These are phyloP conservation scores for Lodderomyces margitis DNA, from an alignment of 1,139 yeast genomes.

Conservation along the genomic window DNA sequence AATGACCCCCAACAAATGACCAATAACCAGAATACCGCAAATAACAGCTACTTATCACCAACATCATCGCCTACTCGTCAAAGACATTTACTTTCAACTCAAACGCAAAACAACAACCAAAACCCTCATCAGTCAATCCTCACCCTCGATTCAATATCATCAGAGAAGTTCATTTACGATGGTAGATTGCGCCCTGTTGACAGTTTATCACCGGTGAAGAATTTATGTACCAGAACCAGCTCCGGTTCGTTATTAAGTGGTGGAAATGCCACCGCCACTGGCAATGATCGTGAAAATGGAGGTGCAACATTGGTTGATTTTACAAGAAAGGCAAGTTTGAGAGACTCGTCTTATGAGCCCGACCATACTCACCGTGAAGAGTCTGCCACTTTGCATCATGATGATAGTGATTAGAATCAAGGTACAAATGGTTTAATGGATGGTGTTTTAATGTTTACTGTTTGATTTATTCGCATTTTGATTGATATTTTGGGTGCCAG, in stretches of 20 bases:
- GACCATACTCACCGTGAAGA: constrained; percentile 30
- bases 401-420: constrained; percentile 27
- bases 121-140: constrained; percentile 19
- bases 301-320: constrained; percentile 54
- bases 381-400: constrained; percentile 37
- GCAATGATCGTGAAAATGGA: constrained; percentile 12
- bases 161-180: constrained; percentile 14
- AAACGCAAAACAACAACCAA: not conserved
- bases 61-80: constrained; percentile 10
- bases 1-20: constrained; percentile 10
- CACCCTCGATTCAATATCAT: constrained; percentile 17
- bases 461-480: no score
- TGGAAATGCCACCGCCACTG: not conserved
- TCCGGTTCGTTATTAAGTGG: constrained; percentile 1
- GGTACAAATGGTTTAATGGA: not conserved
- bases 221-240: constrained; percentile 9
- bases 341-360: constrained; percentile 39
- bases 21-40: not conserved
- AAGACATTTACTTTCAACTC: constrained; percentile 10
- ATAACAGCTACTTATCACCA: constrained; percentile 5
- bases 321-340: constrained; percentile 47
- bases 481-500: no score
- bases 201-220: not conserved
- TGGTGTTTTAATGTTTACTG: no score
- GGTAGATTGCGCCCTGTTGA: not conserved